phyloP scores from a whole-genome alignment of 345 rosid genomes.

The Salix exigua region DNA sequence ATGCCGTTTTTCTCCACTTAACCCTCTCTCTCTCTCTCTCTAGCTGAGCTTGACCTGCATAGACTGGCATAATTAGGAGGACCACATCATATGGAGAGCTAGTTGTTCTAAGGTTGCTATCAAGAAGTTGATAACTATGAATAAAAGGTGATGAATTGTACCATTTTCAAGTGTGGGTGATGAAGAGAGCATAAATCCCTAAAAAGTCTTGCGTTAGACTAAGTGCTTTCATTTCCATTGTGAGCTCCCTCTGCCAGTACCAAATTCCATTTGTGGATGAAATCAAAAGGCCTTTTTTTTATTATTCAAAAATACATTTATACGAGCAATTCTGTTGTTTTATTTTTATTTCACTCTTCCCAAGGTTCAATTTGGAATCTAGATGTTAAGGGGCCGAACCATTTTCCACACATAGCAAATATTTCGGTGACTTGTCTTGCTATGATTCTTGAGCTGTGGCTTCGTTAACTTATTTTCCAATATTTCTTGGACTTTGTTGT shows the following conservation, averaged over 20 bases:
- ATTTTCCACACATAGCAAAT: constrained; percentile 20
- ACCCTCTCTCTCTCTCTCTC: constrained; percentile 10
- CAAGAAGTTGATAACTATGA: constrained; percentile 53
- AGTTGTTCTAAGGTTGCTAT: constrained; percentile 77
- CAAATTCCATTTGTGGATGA: constrained; percentile 5
- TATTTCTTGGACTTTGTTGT: neutral
- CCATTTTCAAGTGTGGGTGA: constrained; percentile 33
- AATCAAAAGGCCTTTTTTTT: neutral
- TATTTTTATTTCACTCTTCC: constrained; percentile 5
- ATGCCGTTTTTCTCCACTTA: constrained; percentile 58
- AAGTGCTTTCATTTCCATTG: constrained; percentile 37
- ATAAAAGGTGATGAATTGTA: constrained; percentile 20
- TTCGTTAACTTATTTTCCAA: neutral
- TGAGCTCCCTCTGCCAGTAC: constrained; percentile 1
- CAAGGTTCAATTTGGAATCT: constrained; percentile 11
- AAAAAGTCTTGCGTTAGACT: constrained; percentile 12
- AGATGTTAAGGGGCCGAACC: constrained; percentile 31
- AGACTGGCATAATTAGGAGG: constrained; percentile 58
- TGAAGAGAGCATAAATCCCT: constrained; percentile 39
- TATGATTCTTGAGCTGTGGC: neutral
- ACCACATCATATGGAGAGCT: constrained; percentile 59
- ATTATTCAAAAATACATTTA: too few species aligned
- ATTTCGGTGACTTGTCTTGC: constrained; percentile 13
- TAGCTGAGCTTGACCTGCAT: constrained; percentile 34
- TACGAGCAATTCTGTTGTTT: neutral